These are phyloP conservation scores for Aspergillus eucalypticola DNA, from an alignment of 2,329 filamentous ascomycete genomes.

Conservation along the genomic window DNA sequence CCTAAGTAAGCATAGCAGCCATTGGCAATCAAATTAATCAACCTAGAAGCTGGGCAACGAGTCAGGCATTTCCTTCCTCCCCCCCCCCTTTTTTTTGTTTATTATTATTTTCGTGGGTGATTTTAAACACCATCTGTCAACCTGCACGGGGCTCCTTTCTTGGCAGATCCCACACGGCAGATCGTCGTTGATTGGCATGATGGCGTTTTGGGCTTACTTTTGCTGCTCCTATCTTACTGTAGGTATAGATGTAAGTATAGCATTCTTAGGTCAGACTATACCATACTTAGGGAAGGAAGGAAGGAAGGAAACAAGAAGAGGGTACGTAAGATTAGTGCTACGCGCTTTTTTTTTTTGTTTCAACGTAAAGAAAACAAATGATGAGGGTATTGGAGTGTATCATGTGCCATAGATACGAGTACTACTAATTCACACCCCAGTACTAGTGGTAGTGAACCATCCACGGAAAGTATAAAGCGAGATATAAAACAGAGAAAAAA, in stretches of 20 bases:
- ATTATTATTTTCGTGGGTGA: not conserved
- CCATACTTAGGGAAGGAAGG: not conserved
- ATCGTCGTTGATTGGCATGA: constrained; percentile 37
- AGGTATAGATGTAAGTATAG: not conserved
- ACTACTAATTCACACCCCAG: no score
- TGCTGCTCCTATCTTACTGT: not conserved
- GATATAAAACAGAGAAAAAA: no score
- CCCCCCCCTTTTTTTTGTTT: not conserved
- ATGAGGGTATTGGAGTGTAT: no score
- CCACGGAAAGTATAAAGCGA: no score
- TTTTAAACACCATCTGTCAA: constrained; percentile 30
- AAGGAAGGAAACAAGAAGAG: not conserved
- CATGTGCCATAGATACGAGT: no score
- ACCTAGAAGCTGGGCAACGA: no score
- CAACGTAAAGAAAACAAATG: no score
- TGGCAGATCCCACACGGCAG: constrained; percentile 40
- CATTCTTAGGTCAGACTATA: not conserved
- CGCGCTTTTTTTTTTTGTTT: not conserved
- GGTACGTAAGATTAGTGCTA: not conserved
- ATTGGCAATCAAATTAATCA: no score
- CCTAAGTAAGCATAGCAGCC: no score
- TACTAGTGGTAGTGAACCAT: no score
- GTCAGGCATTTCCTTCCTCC: not conserved
- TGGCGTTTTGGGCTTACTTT: constrained; percentile 18
- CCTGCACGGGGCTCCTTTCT: constrained; percentile 36